Evolutionary conservation across 1,284 basidiomycete genomes (phyloP).

Genomic region (Puccinia triticina): DNA sequence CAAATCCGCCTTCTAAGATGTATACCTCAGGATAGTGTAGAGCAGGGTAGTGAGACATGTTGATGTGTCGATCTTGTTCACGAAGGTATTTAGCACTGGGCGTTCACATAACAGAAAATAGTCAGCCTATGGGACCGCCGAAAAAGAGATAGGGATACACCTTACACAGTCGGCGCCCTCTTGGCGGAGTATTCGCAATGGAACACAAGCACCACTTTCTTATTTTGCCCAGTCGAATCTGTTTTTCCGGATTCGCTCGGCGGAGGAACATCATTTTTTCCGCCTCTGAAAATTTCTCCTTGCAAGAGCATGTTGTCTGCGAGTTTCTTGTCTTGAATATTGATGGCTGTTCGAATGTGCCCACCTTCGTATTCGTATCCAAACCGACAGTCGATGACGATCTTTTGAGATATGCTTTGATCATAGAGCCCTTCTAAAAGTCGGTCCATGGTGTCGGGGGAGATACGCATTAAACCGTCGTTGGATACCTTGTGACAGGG

Average conservation of each 20-base stretch:
- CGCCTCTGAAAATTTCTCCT: slow-evolving; percentile 54
- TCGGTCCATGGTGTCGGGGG: slow-evolving; percentile 68
- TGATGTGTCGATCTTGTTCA: slow-evolving; percentile 82
- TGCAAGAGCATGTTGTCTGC: slow-evolving; percentile 72
- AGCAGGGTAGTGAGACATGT: slow-evolving; percentile 83
- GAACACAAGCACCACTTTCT: slow-evolving; percentile 87
- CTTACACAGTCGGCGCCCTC: slow-evolving; percentile 91
- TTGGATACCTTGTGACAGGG: slow-evolving; percentile 91
- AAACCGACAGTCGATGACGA: slow-evolving; percentile 94
- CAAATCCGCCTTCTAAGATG: slow-evolving; percentile 94
- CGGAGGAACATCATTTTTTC: slow-evolving; percentile 66
- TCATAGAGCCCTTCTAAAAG: slow-evolving; percentile 75
- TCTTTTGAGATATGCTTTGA: slow-evolving; percentile 69
- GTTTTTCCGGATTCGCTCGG: slow-evolving; percentile 79
- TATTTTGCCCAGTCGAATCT: slow-evolving; percentile 62
- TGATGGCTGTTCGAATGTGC: slow-evolving; percentile 87
- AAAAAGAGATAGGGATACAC: slow-evolving; percentile 12
- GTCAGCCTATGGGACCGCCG: slow-evolving; percentile 35
- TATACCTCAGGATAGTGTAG: slow-evolving; percentile 97
- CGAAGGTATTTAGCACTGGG: slow-evolving; percentile 85
- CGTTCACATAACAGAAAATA: slow-evolving; percentile 45
- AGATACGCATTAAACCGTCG: slow-evolving; percentile 92
- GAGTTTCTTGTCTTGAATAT: slow-evolving; percentile 78
- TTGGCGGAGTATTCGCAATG: slow-evolving; percentile 98
- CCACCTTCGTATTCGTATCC: slow-evolving; percentile 95